Base-by-base conservation (phyloP, 352 stramenopile genomes). In the Globisporangium middletonii region DNA sequence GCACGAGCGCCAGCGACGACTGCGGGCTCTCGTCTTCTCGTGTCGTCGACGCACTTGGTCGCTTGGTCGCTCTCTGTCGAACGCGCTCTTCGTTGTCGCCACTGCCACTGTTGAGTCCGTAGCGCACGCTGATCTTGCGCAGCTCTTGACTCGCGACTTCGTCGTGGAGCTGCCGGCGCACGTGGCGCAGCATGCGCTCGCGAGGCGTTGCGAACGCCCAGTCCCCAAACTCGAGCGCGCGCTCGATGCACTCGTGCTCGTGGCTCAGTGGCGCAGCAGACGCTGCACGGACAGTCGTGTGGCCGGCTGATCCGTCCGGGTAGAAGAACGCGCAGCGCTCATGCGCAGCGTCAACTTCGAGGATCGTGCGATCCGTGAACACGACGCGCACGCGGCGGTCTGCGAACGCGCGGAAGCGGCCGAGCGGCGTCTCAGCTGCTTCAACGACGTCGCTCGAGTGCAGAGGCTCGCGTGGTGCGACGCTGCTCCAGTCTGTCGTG, bases 351-450 rank as follows among this genome's bases (percentile, higher is more conserved):
- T 78, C 63, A 26, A 89, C 62, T 48, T 83, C 68, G 26, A 91
- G 61, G 30, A 94, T 91, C 18, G 84, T 91, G 41, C 84, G 79
- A 43, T 94, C 82, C 12, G 65, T 49, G 45, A 92, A 92, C 19
- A 70, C 69, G 45, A 83, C 78, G 33, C 82, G 83, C 30, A 92
- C 69, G 23, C 68, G 64, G n/a, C 79, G 77, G 52, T 83, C 75
- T 18, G 69, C 63, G 44, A 86, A 92, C 11, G 77, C 76, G 23
- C 84, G 81, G 49, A 92, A 92, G 15, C 75, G 70, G 0, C 82
- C 82, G 33, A 60, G n/a, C 26, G 74, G 62, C n/a, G 73, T 94
- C 52, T 75, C 61, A 15, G 66, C 62, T 27, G 73, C 56, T 30
- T 84, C 65, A 0, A 80, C 52, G 0, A 84, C 19, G 18, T 42